Percentiles rank a stretch among this genome's conserved stretches.
phyloP scores from a whole-genome alignment of 306 rosid species.

The Vigna radiata region DNA sequence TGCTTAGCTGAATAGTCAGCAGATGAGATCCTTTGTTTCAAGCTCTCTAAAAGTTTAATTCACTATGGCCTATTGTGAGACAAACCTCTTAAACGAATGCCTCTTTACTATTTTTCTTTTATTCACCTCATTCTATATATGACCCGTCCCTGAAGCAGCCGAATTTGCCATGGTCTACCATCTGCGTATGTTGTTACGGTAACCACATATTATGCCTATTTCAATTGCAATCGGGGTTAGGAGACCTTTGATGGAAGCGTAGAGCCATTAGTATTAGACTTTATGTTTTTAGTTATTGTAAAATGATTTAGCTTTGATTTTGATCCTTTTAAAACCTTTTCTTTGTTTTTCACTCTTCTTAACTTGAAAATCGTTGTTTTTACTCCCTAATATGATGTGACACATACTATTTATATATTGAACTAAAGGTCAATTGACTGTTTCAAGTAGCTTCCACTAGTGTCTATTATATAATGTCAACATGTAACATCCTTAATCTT shows the following conservation, averaged over 20 bases:
- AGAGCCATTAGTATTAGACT: not conserved
- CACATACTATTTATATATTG: too few species aligned
- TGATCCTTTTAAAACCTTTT: too few species aligned
- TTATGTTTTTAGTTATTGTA: too few species aligned
- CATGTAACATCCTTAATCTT: too few species aligned
- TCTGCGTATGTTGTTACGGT: not conserved
- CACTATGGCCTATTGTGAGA: not conserved
- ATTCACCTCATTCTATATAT: conserved; percentile 5
- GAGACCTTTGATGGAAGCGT: not conserved
- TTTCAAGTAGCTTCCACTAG: too few species aligned
- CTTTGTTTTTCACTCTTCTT: too few species aligned
- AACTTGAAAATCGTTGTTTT: too few species aligned
- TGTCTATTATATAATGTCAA: too few species aligned
- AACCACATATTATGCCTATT: not conserved
- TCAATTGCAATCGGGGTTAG: not conserved
- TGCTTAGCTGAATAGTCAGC: conserved; percentile 9
- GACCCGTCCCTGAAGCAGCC: not conserved
- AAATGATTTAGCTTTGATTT: too few species aligned
- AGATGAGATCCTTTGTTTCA: conserved; percentile 4
- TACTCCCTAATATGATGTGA: too few species aligned
- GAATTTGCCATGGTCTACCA: not conserved
- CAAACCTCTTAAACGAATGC: conserved; percentile 8
- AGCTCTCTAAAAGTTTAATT: conserved; percentile 18
- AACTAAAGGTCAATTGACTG: too few species aligned
- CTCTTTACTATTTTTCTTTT: conserved; percentile 13